Evolutionary conservation across 2,329 filamentous ascomycete species (phyloP), one percentile per base, ranked within the genome.

Genomic region (Helminthosporium solani): DNA sequence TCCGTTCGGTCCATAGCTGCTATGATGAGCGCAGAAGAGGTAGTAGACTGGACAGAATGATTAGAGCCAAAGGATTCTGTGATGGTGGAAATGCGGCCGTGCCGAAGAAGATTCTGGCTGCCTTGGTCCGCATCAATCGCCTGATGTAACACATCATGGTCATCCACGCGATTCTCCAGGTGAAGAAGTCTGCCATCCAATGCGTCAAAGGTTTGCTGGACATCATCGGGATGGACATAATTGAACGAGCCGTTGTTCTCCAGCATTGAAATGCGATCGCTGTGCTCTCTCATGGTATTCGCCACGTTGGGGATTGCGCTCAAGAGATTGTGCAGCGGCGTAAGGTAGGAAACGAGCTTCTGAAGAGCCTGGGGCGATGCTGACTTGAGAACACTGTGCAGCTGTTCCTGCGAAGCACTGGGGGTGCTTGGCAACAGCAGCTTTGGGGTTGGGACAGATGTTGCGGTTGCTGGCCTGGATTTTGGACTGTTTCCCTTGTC

Each of bases 201-300:
- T 38, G 81, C 71, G 27, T 90, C 86, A 56, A 87, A 78, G 43
- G 79, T 82, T 16, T 88, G 85, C 15, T 83, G 74, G 39, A 87
- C 81, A 30, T 87, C 84, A 18, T 90, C 86, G 38, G 86, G 79
- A n/a, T 79, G 78, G 15, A 78, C 75, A 34, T 81, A 77, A 19
- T 82, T 82, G 58, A 90, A 88, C 0, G 86, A 90, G 1, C 80
- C 75, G 40, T 78, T 86, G 40, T 79, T 87, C 67, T 92, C 88
- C 5, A 91, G 74, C 44, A 76, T 73, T 39, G 88, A 84, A 11
- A 92, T 67, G 1, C 88, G 83, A 42, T 80, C 76, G 30, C 82
- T 82, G 48, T 90, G 80, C 15, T 78, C 77, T 47, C 79, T 73
- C 48, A 85, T 75, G n/a, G 76, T 75, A 34, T 79, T 64, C 25